Evolutionary conservation across 257 asterid species (phyloP), one percentile per base, ranked within the genome.

Genomic region (Penstemon barbatus): DNA sequence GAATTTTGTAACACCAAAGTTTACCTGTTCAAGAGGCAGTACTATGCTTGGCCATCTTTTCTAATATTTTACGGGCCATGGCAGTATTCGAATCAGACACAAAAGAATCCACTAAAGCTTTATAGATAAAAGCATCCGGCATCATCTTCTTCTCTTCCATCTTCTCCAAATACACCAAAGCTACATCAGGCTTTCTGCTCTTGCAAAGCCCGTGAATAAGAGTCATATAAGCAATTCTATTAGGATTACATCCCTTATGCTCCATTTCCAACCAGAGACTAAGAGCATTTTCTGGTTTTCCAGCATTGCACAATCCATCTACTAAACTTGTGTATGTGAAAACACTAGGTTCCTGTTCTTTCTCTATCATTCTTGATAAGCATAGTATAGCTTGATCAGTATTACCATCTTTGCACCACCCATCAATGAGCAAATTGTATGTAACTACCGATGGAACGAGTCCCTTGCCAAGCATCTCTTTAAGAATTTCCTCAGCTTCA

Each of bases 141-240:
- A 74, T 63, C 90, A 88, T 81, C 53, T 77, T 78, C 71, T 74
- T 88, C 74, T 77, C 84, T 77, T 86, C 96, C 96, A 93, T 93
- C 80, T 77, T 74, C 71, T 75, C 73, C 83, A 90, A 74, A 78
- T 80, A 88, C 62, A 57, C 40, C 76, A 88, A 58, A 69, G 89
- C 98, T 71, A 69, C 80, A 73, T 80, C 83, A 43, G 87, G 81
- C 79, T 79, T 79, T 66, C 69, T 42, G 68, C 96, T 90, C 80
- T 93, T 88, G 84, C 97, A 93, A 63, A 93, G 95, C 78, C 98
- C 98, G 56, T 77, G 79, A 71, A 90, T 78, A 68, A 92, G 87
- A 88, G 95, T 94, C 96, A 88, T 86, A 74, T 82, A 90, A 71
- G 94, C 75, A 71, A 92, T 79, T 72, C 89, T 85, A 74, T 82